Evolutionary conservation across 2,329 filamentous ascomycete genomes (phyloP), one percentile per base, ranked within the genome.

Genomic region (Sphaerulina populicola): DNA sequence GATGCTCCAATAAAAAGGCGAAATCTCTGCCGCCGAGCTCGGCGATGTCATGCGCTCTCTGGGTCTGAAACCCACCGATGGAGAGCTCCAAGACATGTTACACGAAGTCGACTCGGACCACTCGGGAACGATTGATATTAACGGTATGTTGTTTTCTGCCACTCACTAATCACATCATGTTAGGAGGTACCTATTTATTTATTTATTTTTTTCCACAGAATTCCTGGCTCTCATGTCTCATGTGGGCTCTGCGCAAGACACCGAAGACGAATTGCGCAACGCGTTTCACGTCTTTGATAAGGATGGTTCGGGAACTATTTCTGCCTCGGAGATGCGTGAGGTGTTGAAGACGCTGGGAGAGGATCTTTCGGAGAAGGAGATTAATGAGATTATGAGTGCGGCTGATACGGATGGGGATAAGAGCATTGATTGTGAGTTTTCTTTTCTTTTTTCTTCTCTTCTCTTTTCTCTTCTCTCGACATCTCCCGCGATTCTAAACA

Each of bases 241-340:
- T 29, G 49, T 51, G 23, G 44, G 50, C 7, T 42, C 29, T 4
- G 46, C 45, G 10, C 44, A 47, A 31, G 52, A 57, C 42, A 54
- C 52, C 11, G 54, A 57, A 39, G 52, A 54, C 37, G 54, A 54
- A 42, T 52, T 57, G 14, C 46, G 27, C 30, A 41, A 52, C 21
- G 54, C 54, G 8, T 57, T 57, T 47, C 46, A 47, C 18, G 54
- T 54, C 27, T 57, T 57, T 36, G 54, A 57, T 38, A 51, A 54
- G 35, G 54, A 57, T 15, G 44, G 44, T 29, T 44, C 29, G n/a
- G 54, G 54, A 6, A 57, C 54, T 6, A 57, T 57, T 23, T 52
- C 44, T 11, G 52, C 49, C 12, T 51, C 52, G 9, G 54, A 57
- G 29, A 44, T 57, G 41, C 44, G 52, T 30, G 54, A 51, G 31